Evolutionary conservation across 768 basidiomycete species (phyloP).

Genomic region (Sarcodon sp.): DNA sequence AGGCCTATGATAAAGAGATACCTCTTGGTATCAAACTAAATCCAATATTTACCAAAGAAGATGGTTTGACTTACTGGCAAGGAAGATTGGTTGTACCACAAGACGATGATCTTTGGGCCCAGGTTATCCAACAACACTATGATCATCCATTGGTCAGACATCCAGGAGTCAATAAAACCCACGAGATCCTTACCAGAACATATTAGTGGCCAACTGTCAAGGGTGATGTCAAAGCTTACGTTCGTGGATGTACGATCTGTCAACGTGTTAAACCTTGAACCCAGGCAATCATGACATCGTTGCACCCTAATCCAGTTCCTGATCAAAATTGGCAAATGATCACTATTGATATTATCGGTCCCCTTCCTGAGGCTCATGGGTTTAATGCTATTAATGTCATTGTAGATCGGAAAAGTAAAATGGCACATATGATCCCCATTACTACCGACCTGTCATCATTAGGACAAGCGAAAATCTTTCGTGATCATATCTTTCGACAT

Average conservation of each 20-base stretch:
- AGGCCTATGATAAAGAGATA: too few species aligned
- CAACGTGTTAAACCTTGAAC: slow-evolving; percentile 8
- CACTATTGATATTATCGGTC: slow-evolving; percentile 11
- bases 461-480: slow-evolving; percentile 2
- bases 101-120: too few species aligned
- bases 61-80: too few species aligned
- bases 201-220: slow-evolving; percentile 15
- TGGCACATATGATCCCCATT: neutral
- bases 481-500: slow-evolving; percentile 1
- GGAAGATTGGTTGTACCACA: too few species aligned
- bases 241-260: slow-evolving; percentile 15
- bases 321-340: slow-evolving; percentile 15
- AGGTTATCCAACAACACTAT: too few species aligned
- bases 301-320: slow-evolving; percentile 6
- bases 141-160: too few species aligned
- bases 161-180: too few species aligned
- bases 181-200: slow-evolving; percentile 6
- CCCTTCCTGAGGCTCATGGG: slow-evolving; percentile 9
- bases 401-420: neutral
- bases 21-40: too few species aligned
- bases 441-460: neutral
- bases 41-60: too few species aligned
- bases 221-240: slow-evolving; percentile 13
- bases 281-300: slow-evolving; percentile 7
- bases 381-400: slow-evolving; percentile 10